A percentile compares a stretch with the other conserved stretches of the same genome.
Evolutionary conservation across 345 rosid genomes (phyloP).

Genomic region (Lepidium didymum): DNA sequence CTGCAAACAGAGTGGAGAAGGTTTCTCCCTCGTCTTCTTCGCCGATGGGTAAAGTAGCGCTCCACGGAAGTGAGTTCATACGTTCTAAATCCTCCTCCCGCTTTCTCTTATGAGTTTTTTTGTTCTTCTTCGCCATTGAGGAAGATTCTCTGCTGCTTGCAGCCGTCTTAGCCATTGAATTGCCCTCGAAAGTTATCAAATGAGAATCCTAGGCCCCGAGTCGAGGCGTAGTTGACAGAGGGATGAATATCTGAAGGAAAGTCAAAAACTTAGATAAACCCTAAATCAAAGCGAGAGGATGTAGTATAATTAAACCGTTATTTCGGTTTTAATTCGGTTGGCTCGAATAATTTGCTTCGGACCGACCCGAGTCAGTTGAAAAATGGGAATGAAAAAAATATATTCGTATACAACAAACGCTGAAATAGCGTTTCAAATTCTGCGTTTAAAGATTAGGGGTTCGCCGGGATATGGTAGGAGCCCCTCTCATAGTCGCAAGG

Average conservation of each 20-base stretch:
- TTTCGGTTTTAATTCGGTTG: neutral
- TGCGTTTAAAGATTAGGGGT: neutral
- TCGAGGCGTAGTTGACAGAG: constrained; percentile 4
- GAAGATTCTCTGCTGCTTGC: constrained; percentile 1
- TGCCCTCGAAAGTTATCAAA: neutral
- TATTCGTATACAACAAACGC: neutral
- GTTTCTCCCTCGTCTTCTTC: constrained; percentile 37
- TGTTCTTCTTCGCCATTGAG: constrained; percentile 12
- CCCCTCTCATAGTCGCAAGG: too few relatives aligned
- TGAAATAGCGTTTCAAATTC: neutral
- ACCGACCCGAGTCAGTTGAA: neutral
- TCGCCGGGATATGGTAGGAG: too few relatives aligned
- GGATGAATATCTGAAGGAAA: neutral
- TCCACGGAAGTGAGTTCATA: constrained; percentile 57
- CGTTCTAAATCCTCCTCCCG: constrained; percentile 37
- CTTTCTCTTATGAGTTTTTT: constrained; percentile 35
- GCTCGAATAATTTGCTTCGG: neutral
- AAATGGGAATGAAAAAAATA: too few relatives aligned
- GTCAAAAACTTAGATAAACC: constrained; percentile 2
- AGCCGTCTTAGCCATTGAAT: constrained; percentile 1
- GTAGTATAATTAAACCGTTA: neutral
- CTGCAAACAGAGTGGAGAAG: constrained; percentile 46
- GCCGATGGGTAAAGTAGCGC: constrained; percentile 35
- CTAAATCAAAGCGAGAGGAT: constrained; percentile 8
- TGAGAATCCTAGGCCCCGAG: neutral